Evolutionary conservation across 75 land plant genomes (phyloP).

Genomic region (Picea sitchensis): DNA sequence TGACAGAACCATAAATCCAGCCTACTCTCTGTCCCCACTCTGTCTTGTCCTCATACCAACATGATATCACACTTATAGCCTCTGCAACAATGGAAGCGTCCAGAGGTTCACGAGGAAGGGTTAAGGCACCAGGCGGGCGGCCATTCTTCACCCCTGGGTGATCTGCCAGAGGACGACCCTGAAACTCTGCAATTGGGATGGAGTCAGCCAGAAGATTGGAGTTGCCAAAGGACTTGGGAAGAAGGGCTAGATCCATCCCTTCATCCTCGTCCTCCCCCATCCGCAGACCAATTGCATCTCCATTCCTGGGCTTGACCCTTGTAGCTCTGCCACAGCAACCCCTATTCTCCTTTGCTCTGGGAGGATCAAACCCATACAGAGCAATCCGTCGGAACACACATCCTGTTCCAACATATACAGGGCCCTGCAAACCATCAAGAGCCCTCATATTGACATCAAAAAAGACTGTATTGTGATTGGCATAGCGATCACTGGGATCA

Average conservation of each 20-base stretch:
- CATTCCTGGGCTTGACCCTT: background rate
- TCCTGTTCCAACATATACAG: constrained; percentile 59
- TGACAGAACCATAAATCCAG: constrained; percentile 83
- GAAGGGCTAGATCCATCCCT: constrained; percentile 1
- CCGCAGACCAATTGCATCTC: background rate
- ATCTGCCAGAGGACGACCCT: constrained; percentile 51
- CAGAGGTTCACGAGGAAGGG: constrained; percentile 33
- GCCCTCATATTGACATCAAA: constrained; percentile 74
- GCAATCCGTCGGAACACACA: constrained; percentile 54
- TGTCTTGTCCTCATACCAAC: constrained; percentile 76
- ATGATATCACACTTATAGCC: constrained; percentile 59
- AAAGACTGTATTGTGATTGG: constrained; percentile 73
- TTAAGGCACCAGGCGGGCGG: constrained; percentile 44
- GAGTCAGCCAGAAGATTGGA: constrained; percentile 43
- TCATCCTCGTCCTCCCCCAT: constrained; percentile 9
- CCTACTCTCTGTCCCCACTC: constrained; percentile 76
- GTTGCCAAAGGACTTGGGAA: constrained; percentile 53
- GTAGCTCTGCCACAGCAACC: constrained; percentile 43
- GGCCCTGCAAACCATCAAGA: constrained; percentile 61
- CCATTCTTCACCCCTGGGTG: constrained; percentile 47
- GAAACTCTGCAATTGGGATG: constrained; percentile 51
- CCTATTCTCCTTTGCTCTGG: constrained; percentile 24
- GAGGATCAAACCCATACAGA: constrained; percentile 54
- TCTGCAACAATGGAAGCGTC: constrained; percentile 47
- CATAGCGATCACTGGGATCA: constrained; percentile 70